phyloP scores from a whole-genome alignment of 176 grass and related monocot genomes.

The Typha latifolia region DNA sequence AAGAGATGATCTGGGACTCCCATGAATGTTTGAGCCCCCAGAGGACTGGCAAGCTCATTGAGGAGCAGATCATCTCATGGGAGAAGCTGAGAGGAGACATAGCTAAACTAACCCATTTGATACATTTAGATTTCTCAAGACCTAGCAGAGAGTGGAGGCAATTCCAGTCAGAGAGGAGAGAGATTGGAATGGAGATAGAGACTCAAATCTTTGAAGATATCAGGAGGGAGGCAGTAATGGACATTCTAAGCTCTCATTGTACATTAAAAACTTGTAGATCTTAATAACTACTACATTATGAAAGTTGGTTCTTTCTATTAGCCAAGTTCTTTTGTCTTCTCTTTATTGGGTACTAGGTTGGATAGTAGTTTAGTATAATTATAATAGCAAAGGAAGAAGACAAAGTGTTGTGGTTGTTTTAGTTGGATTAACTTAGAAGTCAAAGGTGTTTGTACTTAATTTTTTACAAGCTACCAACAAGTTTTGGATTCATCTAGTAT shows the following conservation, averaged over 20 bases:
- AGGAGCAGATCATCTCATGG: conserved; percentile 47
- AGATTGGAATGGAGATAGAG: conserved; percentile 66
- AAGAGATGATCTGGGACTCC: conserved; percentile 19
- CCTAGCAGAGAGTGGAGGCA: conserved; percentile 42
- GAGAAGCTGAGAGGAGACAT: conserved; percentile 57
- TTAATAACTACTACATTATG: conserved; percentile 16
- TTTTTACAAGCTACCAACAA: too few relatives aligned
- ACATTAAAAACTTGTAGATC: conserved; percentile 39
- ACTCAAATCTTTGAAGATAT: conserved; percentile 87
- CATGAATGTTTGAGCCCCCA: conserved; percentile 16
- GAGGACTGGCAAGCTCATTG: conserved; percentile 10
- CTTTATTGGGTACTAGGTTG: conserved; percentile 15
- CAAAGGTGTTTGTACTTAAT: too few relatives aligned
- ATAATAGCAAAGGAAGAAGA: too few relatives aligned
- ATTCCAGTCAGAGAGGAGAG: conserved; percentile 23
- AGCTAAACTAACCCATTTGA: conserved; percentile 37
- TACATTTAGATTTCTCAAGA: conserved; percentile 46
- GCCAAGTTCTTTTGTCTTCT: conserved; percentile 12
- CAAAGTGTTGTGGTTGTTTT: too few relatives aligned
- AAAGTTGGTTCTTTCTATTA: conserved; percentile 19
- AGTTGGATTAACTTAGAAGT: too few relatives aligned
- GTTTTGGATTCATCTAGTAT: too few relatives aligned
- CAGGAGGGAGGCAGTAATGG: conserved; percentile 40
- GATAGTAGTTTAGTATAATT: background rate
- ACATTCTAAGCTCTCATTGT: conserved; percentile 53